Base-by-base conservation (phyloP, 768 basidiomycete species). In the Xanthoconium stramineum region DNA sequence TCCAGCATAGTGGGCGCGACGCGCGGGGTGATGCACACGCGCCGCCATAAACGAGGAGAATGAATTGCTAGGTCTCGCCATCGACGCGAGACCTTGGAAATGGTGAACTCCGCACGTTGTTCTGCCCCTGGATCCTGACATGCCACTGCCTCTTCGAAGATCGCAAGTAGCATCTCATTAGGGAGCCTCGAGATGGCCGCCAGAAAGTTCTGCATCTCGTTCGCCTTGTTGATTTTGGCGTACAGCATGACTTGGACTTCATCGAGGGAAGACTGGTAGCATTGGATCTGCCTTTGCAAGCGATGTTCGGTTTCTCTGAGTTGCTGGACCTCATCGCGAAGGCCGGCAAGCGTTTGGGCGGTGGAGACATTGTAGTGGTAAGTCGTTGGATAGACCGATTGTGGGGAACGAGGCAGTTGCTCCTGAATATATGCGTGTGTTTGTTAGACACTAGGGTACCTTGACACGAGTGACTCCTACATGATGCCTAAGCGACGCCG, bases 11-110 rank as follows among this genome's bases (percentile, higher is more conserved):
- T 42, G 1, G 60, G 63, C 5, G 60, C 50, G 20, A 62, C 40
- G 15, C 59, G 52, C 15, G 69, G 71, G 3, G 56, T 60, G 37
- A 70, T 48, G 54, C 53, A 68, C 42, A 71, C 61, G 42, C 61
- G 61, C 24, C 66, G 63, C 70, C 70, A 71, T 33, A 71, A 49
- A 15, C 68, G 66, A 6, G 72, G 62, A 20, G 68, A 66, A 47
- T 72, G 60, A 29, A 73, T 53, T 15, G 64, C 64, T n/a, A 71
- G 57, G 33, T 62, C 55, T 56, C 72, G 65, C 70, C 72, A 73
- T 36, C 69, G 62, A 39, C 63, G 72, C 24, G 68, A 72, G 12
- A 73, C 72, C 28, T 61, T 61, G 46, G 72, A 65, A 15, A 73
- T 60, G 45, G 50, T 53, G 5, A 57, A 69, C 42, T 70, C 69